These are phyloP conservation scores for Nissolia schottii DNA, from an alignment of 306 rosid species.

Conservation along the genomic window DNA sequence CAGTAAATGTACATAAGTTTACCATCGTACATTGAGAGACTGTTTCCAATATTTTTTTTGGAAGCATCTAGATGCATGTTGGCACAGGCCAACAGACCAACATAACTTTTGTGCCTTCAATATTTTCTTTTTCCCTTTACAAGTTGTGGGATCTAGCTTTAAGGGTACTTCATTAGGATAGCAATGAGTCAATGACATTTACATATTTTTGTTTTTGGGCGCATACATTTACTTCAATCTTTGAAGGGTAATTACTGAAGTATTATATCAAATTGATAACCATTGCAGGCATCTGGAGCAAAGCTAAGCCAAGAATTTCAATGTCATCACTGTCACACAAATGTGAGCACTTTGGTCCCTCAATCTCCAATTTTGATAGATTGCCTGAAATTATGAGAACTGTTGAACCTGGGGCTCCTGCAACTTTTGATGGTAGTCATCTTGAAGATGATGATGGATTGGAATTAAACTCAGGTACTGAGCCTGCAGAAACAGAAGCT, in stretches of 20 bases:
- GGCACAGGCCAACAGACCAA: neutral
- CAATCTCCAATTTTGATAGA: constrained; percentile 32
- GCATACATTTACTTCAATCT: neutral
- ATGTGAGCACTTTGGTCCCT: constrained; percentile 26
- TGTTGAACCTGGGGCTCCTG: constrained; percentile 22
- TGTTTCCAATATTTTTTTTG: no score
- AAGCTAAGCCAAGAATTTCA: constrained; percentile 47
- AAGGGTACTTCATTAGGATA: neutral
- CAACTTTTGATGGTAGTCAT: constrained; percentile 29
- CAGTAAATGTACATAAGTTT: no score
- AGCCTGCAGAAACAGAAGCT: constrained; percentile 38
- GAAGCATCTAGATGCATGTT: neutral
- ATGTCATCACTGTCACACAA: constrained; percentile 34
- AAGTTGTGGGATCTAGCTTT: constrained; percentile 3
- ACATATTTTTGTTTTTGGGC: neutral
- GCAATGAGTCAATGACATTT: neutral
- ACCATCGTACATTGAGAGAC: no score
- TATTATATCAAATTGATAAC: constrained; percentile 3
- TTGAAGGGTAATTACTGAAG: constrained; percentile 13
- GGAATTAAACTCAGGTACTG: constrained; percentile 27
- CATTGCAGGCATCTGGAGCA: constrained; percentile 52
- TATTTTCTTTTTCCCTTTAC: neutral
- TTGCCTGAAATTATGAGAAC: constrained; percentile 38
- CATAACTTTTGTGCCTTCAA: neutral
- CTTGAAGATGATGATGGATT: constrained; percentile 45